These are phyloP conservation scores for Kurtzmaniella quercitrusa DNA, from an alignment of 1,139 yeast genomes.

Conservation along the genomic window DNA sequence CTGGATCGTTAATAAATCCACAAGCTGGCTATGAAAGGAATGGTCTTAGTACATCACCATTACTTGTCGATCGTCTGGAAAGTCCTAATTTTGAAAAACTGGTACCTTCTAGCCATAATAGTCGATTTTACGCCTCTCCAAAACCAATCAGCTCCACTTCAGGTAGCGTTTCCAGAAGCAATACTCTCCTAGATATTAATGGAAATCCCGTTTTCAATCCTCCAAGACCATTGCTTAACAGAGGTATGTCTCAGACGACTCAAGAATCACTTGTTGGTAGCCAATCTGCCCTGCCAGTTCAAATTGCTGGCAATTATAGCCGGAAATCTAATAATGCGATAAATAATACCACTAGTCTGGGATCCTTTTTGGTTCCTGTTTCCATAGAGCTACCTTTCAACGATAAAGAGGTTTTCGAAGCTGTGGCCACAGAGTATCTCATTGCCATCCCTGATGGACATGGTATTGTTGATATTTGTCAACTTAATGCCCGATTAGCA, in stretches of 20 bases:
- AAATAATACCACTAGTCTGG: constrained; percentile 10
- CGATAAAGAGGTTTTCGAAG: constrained; percentile 39
- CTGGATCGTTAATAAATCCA: not conserved
- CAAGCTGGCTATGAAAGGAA: not conserved
- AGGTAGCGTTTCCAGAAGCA: not conserved
- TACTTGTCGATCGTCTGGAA: constrained; percentile 1
- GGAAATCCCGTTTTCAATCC: not conserved
- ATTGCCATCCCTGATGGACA: constrained; percentile 46
- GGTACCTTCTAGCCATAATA: not conserved
- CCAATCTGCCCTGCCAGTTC: constrained; percentile 9
- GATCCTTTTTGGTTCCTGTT: constrained; percentile 46
- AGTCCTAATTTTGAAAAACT: not conserved
- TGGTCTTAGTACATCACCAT: not conserved
- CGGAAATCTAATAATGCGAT: constrained; percentile 14
- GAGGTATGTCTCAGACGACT: constrained; percentile 36
- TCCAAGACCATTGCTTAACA: constrained; percentile 23
- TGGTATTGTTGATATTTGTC: constrained; percentile 50
- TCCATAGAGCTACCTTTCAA: constrained; percentile 40
- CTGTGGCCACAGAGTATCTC: constrained; percentile 40
- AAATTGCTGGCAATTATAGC: constrained; percentile 4
- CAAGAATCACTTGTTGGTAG: constrained; percentile 29
- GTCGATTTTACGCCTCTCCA: not conserved
- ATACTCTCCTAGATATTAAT: not conserved
- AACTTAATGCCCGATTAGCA: constrained; percentile 57
- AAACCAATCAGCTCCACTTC: not conserved